Conservation (phyloP, 2,329 filamentous ascomycete species). For the Talaromyces rugulosus region DNA sequence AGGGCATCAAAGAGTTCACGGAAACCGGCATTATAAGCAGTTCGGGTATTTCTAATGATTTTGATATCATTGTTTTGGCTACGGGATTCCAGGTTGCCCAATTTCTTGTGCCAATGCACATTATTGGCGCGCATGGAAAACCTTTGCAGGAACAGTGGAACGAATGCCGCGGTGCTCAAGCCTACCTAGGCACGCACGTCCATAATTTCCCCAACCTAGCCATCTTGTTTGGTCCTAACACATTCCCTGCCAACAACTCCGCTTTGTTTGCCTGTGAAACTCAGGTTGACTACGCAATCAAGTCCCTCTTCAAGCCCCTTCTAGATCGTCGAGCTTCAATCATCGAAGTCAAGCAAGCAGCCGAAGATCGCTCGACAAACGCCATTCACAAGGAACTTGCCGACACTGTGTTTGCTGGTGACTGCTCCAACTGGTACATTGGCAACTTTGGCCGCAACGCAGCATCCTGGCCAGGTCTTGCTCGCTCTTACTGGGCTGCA, state of each 20-base stretch:
- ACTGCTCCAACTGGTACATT: slow-evolving; percentile 42
- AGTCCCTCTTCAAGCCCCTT: slow-evolving; percentile 24
- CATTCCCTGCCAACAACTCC: slow-evolving; percentile 24
- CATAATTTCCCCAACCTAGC: slow-evolving; percentile 19
- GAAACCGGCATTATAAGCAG: background rate
- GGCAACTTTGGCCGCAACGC: slow-evolving; percentile 32
- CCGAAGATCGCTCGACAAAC: background rate
- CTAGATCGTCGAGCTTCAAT: slow-evolving; percentile 25
- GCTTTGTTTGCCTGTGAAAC: slow-evolving; percentile 24
- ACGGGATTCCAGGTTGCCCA: slow-evolving; percentile 30
- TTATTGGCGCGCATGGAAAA: background rate
- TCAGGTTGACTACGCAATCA: slow-evolving; percentile 25
- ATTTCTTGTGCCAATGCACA: background rate
- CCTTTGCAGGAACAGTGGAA: background rate
- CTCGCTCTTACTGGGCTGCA: slow-evolving; percentile 1
- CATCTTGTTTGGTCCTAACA: slow-evolving; percentile 21
- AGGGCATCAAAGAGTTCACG: background rate
- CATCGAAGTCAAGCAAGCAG: slow-evolving; percentile 32
- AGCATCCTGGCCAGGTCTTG: slow-evolving; percentile 27
- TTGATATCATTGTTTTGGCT: slow-evolving; percentile 23
- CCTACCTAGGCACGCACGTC: slow-evolving; percentile 13
- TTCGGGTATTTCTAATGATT: background rate
- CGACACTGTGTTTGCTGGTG: slow-evolving; percentile 31
- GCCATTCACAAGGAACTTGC: slow-evolving; percentile 23
- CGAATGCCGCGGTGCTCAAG: background rate